phyloP scores from a whole-genome alignment of 192 early-diverging fungal species.

The Geosiphon pyriformis region DNA sequence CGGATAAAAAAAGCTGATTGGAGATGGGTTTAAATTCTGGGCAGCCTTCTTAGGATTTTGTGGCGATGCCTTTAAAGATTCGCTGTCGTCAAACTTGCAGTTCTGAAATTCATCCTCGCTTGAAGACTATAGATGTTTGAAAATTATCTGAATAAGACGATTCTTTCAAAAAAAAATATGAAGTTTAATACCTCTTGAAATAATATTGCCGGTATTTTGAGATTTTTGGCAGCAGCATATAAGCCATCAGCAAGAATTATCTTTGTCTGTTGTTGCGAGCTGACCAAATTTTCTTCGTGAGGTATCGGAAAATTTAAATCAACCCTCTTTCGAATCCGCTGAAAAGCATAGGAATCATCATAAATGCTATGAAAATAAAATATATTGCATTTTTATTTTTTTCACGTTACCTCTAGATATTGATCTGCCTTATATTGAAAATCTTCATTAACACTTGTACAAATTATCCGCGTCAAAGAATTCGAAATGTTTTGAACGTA shows the following conservation, averaged over 20 bases:
- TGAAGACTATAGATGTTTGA: slow-evolving; percentile 1
- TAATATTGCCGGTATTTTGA: neutral
- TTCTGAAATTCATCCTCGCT: slow-evolving; percentile 14
- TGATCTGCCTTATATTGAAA: slow-evolving; percentile 7
- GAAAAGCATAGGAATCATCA: neutral
- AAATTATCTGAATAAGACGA: neutral
- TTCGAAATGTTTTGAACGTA: slow-evolving; percentile 17
- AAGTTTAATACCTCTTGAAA: neutral
- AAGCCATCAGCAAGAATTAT: slow-evolving; percentile 7
- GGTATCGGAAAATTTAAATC: slow-evolving; percentile 3
- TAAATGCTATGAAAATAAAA: no score
- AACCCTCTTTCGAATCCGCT: neutral
- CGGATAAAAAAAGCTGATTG: no score
- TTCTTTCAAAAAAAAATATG: neutral
- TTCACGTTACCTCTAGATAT: neutral
- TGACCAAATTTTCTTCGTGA: neutral
- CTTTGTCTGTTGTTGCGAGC: neutral
- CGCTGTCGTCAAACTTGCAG: neutral
- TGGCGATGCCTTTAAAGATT: no score
- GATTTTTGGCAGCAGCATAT: slow-evolving; percentile 4
- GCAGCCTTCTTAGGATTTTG: no score
- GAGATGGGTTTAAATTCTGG: no score
- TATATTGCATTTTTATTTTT: no score
- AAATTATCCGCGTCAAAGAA: slow-evolving; percentile 15
- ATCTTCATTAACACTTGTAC: neutral